Evolutionary conservation across 2,329 filamentous ascomycete genomes (phyloP).

Genomic region (Diaporthe caulivora): DNA sequence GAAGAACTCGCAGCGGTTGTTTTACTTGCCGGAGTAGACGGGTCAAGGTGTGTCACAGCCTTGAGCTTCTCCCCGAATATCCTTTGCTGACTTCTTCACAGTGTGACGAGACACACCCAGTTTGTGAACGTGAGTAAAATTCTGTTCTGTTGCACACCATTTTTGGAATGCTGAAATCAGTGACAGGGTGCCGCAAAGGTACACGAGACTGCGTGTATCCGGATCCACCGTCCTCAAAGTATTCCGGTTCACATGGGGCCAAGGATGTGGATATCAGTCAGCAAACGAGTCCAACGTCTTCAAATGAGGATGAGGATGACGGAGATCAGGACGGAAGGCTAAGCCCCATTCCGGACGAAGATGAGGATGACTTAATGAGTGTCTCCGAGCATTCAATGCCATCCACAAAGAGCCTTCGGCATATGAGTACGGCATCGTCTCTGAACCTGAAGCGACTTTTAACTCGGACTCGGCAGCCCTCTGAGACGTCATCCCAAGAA

Average conservation of each 20-base stretch:
- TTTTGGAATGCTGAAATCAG: constrained; percentile 39
- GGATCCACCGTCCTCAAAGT: constrained; percentile 68
- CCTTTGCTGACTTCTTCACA: constrained; percentile 54
- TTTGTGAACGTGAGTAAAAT: constrained; percentile 78
- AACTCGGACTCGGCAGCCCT: constrained; percentile 57
- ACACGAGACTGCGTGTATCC: constrained; percentile 92
- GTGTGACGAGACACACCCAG: constrained; percentile 91
- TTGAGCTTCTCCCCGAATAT: background rate
- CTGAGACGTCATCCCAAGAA: constrained; percentile 66
- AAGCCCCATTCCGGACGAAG: constrained; percentile 67
- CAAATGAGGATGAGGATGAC: constrained; percentile 65
- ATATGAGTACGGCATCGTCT: constrained; percentile 54
- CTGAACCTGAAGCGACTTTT: constrained; percentile 50
- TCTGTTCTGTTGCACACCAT: background rate
- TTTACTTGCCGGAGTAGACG: constrained; percentile 90
- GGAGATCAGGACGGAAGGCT: constrained; percentile 58
- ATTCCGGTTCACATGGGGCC: constrained; percentile 48
- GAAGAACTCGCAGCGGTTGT: constrained; percentile 92
- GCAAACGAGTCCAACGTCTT: constrained; percentile 65
- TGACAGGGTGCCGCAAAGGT: constrained; percentile 87
- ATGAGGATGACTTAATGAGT: constrained; percentile 57
- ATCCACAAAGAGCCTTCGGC: constrained; percentile 47
- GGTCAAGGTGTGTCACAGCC: constrained; percentile 73
- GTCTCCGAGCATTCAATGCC: constrained; percentile 42
- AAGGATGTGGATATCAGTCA: constrained; percentile 56